Percentiles rank a stretch among this genome's conserved stretches.
These are phyloP conservation scores for Didymella sp. DNA, from an alignment of 2,329 filamentous ascomycete species.

Conservation along the genomic window DNA sequence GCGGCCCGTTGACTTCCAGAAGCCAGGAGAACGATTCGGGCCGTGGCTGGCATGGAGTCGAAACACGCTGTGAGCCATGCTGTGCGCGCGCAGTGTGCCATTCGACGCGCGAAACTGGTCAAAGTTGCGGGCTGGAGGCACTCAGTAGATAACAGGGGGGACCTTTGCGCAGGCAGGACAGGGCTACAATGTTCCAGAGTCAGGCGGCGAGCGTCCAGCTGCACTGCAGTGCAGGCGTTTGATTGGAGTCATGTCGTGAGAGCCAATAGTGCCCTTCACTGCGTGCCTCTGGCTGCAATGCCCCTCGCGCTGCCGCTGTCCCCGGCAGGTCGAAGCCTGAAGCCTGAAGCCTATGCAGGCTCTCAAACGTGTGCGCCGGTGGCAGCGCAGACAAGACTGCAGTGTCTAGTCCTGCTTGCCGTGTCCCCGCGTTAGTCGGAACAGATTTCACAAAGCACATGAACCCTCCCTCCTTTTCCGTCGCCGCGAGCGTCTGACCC, in stretches of 20 bases:
- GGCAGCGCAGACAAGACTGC: not conserved
- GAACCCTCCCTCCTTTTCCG: slow-evolving; percentile 3
- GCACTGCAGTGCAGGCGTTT: slow-evolving; percentile 2
- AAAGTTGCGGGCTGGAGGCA: slow-evolving; percentile 4
- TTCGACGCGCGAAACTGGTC: slow-evolving; percentile 15
- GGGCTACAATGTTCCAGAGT: not conserved
- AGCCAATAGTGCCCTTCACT: slow-evolving; percentile 7
- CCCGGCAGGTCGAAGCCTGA: slow-evolving; percentile 7
- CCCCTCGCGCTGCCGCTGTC: slow-evolving; percentile 6
- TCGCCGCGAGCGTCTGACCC: not conserved
- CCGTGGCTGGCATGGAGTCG: slow-evolving; percentile 8
- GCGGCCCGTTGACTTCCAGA: slow-evolving; percentile 23
- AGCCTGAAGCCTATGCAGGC: not conserved
- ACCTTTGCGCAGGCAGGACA: slow-evolving; percentile 5
- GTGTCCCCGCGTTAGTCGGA: slow-evolving; percentile 20
- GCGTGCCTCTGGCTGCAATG: slow-evolving; percentile 4
- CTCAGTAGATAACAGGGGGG: slow-evolving; percentile 4
- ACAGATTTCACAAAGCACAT: slow-evolving; percentile 12
- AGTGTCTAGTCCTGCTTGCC: slow-evolving; percentile 2
- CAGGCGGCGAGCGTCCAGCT: not conserved
- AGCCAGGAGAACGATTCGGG: slow-evolving; percentile 14
- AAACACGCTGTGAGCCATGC: slow-evolving; percentile 14
- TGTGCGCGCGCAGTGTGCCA: slow-evolving; percentile 6
- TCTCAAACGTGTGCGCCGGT: slow-evolving; percentile 6
- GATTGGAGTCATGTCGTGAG: slow-evolving; percentile 5